Evolutionary conservation across 352 stramenopile genomes (phyloP).

Genomic region (Phytophthora europaea): DNA sequence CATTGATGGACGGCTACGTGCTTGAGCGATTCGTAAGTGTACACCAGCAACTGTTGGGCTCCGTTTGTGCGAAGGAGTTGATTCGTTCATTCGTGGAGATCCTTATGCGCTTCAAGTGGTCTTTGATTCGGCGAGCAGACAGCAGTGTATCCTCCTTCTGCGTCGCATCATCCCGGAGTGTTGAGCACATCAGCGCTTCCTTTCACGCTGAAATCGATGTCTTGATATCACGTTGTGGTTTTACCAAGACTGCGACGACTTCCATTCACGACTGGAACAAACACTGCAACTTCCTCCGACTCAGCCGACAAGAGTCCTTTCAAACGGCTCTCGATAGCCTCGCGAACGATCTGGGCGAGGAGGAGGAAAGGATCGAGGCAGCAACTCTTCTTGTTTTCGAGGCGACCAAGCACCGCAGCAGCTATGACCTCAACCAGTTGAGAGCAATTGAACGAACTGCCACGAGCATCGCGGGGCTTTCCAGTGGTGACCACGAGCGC

Average conservation of each 20-base stretch:
- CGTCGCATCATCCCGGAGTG: conserved; percentile 26
- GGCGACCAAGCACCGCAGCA: conserved; percentile 35
- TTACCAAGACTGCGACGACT: conserved; percentile 20
- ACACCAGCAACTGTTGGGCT: conserved; percentile 28
- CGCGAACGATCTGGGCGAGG: conserved; percentile 11
- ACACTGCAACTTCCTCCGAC: conserved; percentile 27
- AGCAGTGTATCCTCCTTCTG: conserved; percentile 27
- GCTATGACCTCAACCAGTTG: conserved; percentile 33
- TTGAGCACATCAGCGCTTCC: conserved; percentile 22
- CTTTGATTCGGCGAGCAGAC: conserved; percentile 13
- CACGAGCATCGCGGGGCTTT: conserved; percentile 7
- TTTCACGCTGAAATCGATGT: conserved; percentile 35
- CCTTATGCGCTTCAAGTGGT: conserved; percentile 26
- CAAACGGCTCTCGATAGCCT: conserved; percentile 28
- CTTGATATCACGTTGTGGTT: conserved; percentile 28
- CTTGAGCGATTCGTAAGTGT: conserved; percentile 25
- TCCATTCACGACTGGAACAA: conserved; percentile 32
- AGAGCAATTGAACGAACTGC: conserved; percentile 28
- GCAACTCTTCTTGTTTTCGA: conserved; percentile 41
- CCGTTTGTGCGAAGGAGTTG: conserved; percentile 21
- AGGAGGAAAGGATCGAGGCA: conserved; percentile 27
- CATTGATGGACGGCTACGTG: conserved; percentile 27
- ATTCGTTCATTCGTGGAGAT: conserved; percentile 26
- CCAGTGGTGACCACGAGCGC: neutral
- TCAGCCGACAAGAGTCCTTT: conserved; percentile 27